A percentile compares a stretch with the other conserved stretches of the same genome.
These are phyloP conservation scores for Emmonsia crescens DNA, from an alignment of 2,329 filamentous ascomycete genomes.

Conservation along the genomic window DNA sequence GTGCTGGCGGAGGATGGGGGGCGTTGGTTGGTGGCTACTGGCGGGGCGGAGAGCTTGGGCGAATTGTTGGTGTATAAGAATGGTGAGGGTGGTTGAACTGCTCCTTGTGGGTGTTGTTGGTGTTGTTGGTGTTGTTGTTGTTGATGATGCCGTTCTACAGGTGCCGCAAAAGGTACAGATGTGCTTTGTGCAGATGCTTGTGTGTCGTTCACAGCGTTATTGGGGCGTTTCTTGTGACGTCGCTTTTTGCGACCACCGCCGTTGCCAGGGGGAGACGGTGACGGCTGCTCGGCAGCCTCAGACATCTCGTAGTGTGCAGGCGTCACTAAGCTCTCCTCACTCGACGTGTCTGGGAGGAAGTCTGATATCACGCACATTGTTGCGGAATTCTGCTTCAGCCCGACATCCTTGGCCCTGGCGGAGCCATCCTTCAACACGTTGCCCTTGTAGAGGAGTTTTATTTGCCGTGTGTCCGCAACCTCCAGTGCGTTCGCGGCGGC, in stretches of 20 bases:
- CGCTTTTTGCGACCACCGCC: conserved; percentile 4
- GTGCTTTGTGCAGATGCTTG: conserved; percentile 12
- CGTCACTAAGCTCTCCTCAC: conserved; percentile 11
- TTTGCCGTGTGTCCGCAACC: conserved; percentile 25
- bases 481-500: conserved; percentile 29
- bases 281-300: neutral
- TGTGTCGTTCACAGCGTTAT: conserved; percentile 14
- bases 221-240: conserved; percentile 10
- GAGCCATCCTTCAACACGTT: conserved; percentile 33
- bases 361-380: conserved; percentile 37
- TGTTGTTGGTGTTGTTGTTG: neutral
- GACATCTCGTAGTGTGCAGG: neutral
- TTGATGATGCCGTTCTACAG: neutral
- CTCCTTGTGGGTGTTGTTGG: conserved; percentile 8
- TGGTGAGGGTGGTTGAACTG: conserved; percentile 10
- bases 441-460: conserved; percentile 39
- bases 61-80: conserved; percentile 9
- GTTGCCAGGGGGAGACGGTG: neutral
- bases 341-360: conserved; percentile 14
- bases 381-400: conserved; percentile 39
- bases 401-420: conserved; percentile 30
- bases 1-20: conserved; percentile 9
- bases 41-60: conserved; percentile 14
- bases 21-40: conserved; percentile 9
- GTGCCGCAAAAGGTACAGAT: conserved; percentile 13